Base-by-base conservation (phyloP, 257 asterid species). In the Salvia hispanica region DNA sequence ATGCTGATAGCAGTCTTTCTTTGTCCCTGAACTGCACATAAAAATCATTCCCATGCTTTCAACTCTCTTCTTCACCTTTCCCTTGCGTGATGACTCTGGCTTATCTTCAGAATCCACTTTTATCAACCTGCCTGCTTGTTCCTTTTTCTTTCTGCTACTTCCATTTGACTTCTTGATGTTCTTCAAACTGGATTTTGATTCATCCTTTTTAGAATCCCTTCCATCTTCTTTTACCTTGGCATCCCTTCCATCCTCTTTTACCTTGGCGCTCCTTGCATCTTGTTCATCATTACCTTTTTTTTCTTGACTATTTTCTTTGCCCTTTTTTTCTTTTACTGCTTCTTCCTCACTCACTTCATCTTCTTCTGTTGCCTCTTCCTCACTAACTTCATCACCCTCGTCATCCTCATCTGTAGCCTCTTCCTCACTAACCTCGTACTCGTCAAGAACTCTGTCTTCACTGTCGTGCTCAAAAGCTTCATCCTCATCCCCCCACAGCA, bases 1-100 rank as follows among this genome's bases (percentile, higher is more conserved):
- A 70, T 93, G 84, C 58, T 64, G 81, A 62, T 78, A 88, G 75
- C 99, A 93, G 69, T 93, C 99, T 33, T 77, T 69, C 80, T 88
- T 90, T 7, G 97, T 93, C 85, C 78, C 75, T 15, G 97, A 83
- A 82, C 83, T 93, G 86, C 99, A 93, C 88, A 90, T 85, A 72
- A 93, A 93, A 73, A 93, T 80, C 97, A 93, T 86, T 64, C 99
- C 99, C 95, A 81, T 90, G 80, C 86, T 81, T 84, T 82, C 81
- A 31, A 71, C 87, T 79, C 76, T 86, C 83, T 79, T 83, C 52
- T 71, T 54, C 37, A 42, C 66, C 74, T 70, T 84, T 65, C 68
- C 84, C 88, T 68, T 80, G 70, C 42, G 25, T 6, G 85, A 82
- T 46, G 91, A 64, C 75, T 80, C 88, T 8, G 80, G 80, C 64